Evolutionary conservation across 129 eudicot genomes (phyloP).

Genomic region (Heracleum sosnowskyi): DNA sequence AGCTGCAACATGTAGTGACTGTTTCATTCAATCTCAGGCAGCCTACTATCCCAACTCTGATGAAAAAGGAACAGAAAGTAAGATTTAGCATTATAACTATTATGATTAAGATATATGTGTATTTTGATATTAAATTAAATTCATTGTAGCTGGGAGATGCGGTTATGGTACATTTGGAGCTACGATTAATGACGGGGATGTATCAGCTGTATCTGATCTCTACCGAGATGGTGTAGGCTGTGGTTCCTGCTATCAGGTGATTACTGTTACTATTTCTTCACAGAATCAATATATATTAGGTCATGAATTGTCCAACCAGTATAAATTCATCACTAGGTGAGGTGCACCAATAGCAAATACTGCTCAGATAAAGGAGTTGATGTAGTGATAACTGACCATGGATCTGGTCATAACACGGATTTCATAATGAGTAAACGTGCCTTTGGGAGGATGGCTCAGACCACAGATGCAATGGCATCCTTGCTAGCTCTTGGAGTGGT

Average conservation of each 20-base stretch:
- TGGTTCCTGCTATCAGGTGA: slow-evolving; percentile 84
- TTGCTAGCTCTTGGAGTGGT: slow-evolving; percentile 57
- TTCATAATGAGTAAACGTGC: slow-evolving; percentile 72
- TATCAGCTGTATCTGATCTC: slow-evolving; percentile 68
- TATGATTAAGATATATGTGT: neutral
- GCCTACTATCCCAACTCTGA: slow-evolving; percentile 65
- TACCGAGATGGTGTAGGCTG: slow-evolving; percentile 73
- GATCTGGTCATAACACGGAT: slow-evolving; percentile 57
- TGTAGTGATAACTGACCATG: slow-evolving; percentile 72
- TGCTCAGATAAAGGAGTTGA: slow-evolving; percentile 72
- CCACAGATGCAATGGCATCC: slow-evolving; percentile 48
- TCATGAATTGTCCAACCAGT: neutral
- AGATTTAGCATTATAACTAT: slow-evolving; percentile 12
- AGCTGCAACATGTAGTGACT: slow-evolving; percentile 36
- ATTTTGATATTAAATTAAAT: too few species aligned
- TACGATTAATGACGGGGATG: slow-evolving; percentile 62
- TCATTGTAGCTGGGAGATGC: slow-evolving; percentile 15
- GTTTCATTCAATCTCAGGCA: slow-evolving; percentile 63
- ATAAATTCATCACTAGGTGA: slow-evolving; percentile 29
- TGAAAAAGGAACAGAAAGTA: slow-evolving; percentile 75
- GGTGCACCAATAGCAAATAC: slow-evolving; percentile 54
- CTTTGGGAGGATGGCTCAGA: slow-evolving; percentile 69
- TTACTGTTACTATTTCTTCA: neutral
- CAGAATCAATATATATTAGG: neutral
- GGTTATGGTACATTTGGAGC: slow-evolving; percentile 72